phyloP scores from a whole-genome alignment of 2,329 filamentous ascomycete species.

The Akanthomyces lecanii region DNA sequence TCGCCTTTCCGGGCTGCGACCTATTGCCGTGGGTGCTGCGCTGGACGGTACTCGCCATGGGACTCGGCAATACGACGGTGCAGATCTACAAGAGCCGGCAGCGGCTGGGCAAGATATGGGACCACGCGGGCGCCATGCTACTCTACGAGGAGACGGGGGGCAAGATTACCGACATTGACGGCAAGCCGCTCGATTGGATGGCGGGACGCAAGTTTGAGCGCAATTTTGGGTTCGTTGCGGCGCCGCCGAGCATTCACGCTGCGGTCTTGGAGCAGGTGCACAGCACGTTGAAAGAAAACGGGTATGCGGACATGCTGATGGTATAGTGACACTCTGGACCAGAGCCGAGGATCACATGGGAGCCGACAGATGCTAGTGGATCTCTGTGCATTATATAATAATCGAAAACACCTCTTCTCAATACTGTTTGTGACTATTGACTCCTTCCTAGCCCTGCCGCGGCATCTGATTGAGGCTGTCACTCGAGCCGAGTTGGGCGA shows the following conservation, averaged over 20 bases:
- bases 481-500: no score
- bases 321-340: background rate
- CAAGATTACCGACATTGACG: slow-evolving; percentile 50
- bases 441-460: no score
- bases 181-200: slow-evolving; percentile 45
- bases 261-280: slow-evolving; percentile 63
- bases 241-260: slow-evolving; percentile 41
- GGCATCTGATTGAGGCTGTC: no score
- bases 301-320: slow-evolving; percentile 19
- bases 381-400: no score
- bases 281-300: slow-evolving; percentile 57
- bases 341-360: background rate
- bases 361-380: background rate
- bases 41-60: slow-evolving; percentile 50
- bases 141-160: slow-evolving; percentile 55
- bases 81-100: slow-evolving; percentile 51
- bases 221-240: slow-evolving; percentile 56
- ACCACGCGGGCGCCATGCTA: slow-evolving; percentile 57
- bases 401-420: no score
- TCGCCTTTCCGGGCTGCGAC: slow-evolving; percentile 45
- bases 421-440: no score
- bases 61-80: slow-evolving; percentile 49
- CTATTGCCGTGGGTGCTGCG: slow-evolving; percentile 55
- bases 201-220: slow-evolving; percentile 44
- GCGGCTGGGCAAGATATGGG: slow-evolving; percentile 53